Evolutionary conservation across 495 filamentous ascomycete genomes (phyloP).

Genomic region (Neurospora tetrasperma): DNA sequence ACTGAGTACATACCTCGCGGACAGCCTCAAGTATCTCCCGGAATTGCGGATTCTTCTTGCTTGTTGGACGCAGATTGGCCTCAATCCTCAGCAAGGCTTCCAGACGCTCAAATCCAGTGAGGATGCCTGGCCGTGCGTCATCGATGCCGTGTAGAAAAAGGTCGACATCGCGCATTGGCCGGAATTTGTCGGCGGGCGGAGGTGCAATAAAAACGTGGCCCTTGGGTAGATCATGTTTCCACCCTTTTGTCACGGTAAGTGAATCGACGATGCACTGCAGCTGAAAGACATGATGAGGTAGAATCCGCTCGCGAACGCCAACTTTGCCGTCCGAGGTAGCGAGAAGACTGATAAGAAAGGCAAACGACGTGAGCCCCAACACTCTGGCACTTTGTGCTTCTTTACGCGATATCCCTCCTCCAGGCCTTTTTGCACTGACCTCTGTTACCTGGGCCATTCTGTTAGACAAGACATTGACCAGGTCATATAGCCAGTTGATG

Average conservation of each 20-base stretch:
- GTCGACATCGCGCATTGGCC: slow-evolving; percentile 33
- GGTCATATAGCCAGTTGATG: slow-evolving; percentile 43
- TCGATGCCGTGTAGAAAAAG: slow-evolving; percentile 27
- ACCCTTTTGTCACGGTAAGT: slow-evolving; percentile 30
- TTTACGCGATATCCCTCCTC: too few species aligned
- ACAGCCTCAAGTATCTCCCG: slow-evolving; percentile 11
- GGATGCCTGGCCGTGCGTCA: not conserved
- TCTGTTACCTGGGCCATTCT: not conserved
- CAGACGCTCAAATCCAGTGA: not conserved
- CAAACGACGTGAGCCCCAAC: slow-evolving; percentile 33
- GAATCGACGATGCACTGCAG: slow-evolving; percentile 40
- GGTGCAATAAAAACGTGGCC: slow-evolving; percentile 25
- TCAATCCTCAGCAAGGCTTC: not conserved
- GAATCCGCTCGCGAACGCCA: slow-evolving; percentile 29
- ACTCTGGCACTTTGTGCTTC: slow-evolving; percentile 20
- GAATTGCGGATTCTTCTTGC: slow-evolving; percentile 12
- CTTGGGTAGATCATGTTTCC: slow-evolving; percentile 21
- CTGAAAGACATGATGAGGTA: slow-evolving; percentile 37
- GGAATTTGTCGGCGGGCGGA: slow-evolving; percentile 15
- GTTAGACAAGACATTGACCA: slow-evolving; percentile 28
- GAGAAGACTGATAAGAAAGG: slow-evolving; percentile 24
- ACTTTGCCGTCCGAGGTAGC: slow-evolving; percentile 32
- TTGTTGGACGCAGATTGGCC: not conserved
- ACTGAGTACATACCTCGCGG: not conserved
- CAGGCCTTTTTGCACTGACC: not conserved